Percentiles rank a stretch among this genome's conserved stretches.
These are phyloP conservation scores for Colletotrichum spaethianum DNA, from an alignment of 2,329 filamentous ascomycete species.

Conservation along the genomic window DNA sequence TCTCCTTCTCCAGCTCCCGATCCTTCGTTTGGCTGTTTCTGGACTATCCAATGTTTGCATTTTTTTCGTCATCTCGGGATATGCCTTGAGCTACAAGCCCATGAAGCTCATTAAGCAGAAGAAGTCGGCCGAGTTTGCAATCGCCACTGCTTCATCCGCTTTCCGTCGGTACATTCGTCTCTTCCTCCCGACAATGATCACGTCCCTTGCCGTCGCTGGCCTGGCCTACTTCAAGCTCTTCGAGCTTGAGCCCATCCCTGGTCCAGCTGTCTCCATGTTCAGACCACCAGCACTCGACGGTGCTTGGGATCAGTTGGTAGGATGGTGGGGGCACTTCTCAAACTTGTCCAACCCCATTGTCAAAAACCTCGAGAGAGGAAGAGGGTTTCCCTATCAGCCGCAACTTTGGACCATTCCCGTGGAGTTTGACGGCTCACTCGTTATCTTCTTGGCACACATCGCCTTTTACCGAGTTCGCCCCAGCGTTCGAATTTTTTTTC, in stretches of 20 bases:
- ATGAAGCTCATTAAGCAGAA: conserved; percentile 60
- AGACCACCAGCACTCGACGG: conserved; percentile 43
- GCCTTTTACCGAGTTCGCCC: conserved; percentile 63
- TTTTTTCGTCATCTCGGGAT: conserved; percentile 75
- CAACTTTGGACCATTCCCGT: conserved; percentile 76
- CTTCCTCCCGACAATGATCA: conserved; percentile 64
- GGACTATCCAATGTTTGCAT: conserved; percentile 71
- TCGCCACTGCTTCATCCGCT: conserved; percentile 63
- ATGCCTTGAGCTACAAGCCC: conserved; percentile 69
- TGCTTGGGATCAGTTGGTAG: conserved; percentile 56
- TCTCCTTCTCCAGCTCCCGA: conserved; percentile 65
- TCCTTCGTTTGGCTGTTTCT: conserved; percentile 67
- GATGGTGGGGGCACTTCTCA: conserved; percentile 63
- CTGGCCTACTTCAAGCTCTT: conserved; percentile 59
- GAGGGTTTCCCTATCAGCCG: conserved; percentile 61
- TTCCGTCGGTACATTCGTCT: conserved; percentile 67
- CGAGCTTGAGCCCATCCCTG: not conserved
- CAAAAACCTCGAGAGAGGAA: conserved; percentile 53
- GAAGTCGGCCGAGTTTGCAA: conserved; percentile 55
- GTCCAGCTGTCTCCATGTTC: not conserved
- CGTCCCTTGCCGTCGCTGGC: conserved; percentile 62
- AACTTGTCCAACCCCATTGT: conserved; percentile 65
- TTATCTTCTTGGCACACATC: conserved; percentile 68
- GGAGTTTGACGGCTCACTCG: conserved; percentile 71
- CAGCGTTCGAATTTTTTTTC: conserved; percentile 57